These are phyloP conservation scores for Microdochium bolleyi DNA, from an alignment of 2,329 filamentous ascomycete genomes.

Conservation along the genomic window DNA sequence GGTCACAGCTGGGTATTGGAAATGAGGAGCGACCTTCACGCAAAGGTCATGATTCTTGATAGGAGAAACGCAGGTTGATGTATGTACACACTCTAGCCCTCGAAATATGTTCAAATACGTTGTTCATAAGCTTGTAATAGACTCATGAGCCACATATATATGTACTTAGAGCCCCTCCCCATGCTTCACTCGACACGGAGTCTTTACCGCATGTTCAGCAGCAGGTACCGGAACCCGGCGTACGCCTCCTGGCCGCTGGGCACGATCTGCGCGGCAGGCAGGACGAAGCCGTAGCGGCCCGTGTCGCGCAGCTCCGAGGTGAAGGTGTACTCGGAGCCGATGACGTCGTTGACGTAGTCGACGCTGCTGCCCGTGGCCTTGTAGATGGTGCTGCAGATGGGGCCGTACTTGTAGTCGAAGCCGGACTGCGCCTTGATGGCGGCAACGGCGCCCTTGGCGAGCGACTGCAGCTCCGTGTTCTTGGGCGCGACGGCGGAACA, in stretches of 20 bases:
- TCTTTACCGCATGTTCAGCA: constrained; percentile 29
- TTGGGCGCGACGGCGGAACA: constrained; percentile 34
- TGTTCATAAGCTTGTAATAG: too few relatives aligned
- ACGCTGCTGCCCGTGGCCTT: constrained; percentile 21
- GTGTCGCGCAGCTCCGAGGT: constrained; percentile 19
- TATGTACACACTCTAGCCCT: too few relatives aligned
- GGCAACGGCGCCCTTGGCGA: constrained; percentile 23
- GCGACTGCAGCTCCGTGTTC: constrained; percentile 29
- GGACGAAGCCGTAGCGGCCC: constrained; percentile 14
- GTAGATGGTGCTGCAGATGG: constrained; percentile 28
- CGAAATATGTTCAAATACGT: too few relatives aligned
- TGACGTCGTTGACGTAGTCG: constrained; percentile 17
- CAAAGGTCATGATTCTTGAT: too few relatives aligned
- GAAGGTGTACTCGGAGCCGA: constrained; percentile 29
- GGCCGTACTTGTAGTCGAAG: constrained; percentile 26
- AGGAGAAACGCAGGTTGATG: too few relatives aligned
- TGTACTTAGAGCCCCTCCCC: too few relatives aligned
- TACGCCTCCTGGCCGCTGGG: constrained; percentile 19
- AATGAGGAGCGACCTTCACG: too few relatives aligned
- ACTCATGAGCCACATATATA: too few relatives aligned
- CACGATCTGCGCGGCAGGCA: constrained; percentile 14
- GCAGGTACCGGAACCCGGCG: constrained; percentile 24
- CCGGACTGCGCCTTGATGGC: constrained; percentile 24
- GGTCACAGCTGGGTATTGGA: too few relatives aligned
- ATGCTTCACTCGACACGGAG: too few relatives aligned